Percentiles rank a stretch among this genome's conserved stretches.
phyloP scores from a whole-genome alignment of 2,329 filamentous ascomycete genomes.

The Polychaeton citri region DNA sequence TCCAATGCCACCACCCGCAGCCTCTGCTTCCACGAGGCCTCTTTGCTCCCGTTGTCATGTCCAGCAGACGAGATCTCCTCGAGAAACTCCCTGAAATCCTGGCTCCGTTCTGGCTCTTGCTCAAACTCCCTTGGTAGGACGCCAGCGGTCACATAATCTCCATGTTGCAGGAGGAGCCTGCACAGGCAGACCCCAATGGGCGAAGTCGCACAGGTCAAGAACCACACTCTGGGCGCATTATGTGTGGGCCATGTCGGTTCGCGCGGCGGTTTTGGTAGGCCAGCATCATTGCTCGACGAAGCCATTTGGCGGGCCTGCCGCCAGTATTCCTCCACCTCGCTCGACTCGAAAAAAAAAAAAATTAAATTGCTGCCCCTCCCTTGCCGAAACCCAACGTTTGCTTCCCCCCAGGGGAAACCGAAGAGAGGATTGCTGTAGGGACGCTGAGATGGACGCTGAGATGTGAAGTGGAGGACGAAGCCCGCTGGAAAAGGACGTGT shows the following conservation, averaged over 20 bases:
- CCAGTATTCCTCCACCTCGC: too few relatives aligned
- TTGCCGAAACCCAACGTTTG: too few relatives aligned
- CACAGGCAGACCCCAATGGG: slow-evolving; percentile 74
- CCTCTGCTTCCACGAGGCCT: slow-evolving; percentile 63
- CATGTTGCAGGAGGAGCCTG: slow-evolving; percentile 71
- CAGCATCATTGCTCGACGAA: slow-evolving; percentile 2
- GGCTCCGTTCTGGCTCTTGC: slow-evolving; percentile 51
- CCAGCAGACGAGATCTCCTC: slow-evolving; percentile 32
- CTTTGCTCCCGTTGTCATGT: slow-evolving; percentile 33
- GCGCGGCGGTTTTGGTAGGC: slow-evolving; percentile 17
- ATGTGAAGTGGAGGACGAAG: too few relatives aligned
- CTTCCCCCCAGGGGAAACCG: too few relatives aligned
- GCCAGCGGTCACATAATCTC: slow-evolving; percentile 79
- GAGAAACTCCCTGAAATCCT: slow-evolving; percentile 69
- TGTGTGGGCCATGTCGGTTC: slow-evolving; percentile 44
- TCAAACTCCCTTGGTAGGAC: slow-evolving; percentile 68
- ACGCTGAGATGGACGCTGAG: too few relatives aligned
- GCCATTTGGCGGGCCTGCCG: too few relatives aligned
- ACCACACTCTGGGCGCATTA: slow-evolving; percentile 71
- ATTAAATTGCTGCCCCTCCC: too few relatives aligned
- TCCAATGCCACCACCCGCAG: slow-evolving; percentile 51
- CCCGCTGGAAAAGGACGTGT: too few relatives aligned
- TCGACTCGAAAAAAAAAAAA: neutral
- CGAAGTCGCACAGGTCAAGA: slow-evolving; percentile 75
- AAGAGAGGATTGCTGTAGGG: too few relatives aligned